A percentile compares a stretch with the other conserved stretches of the same genome.
These are phyloP conservation scores for Penicillium griseofulvum DNA, from an alignment of 2,329 filamentous ascomycete species.

Conservation along the genomic window DNA sequence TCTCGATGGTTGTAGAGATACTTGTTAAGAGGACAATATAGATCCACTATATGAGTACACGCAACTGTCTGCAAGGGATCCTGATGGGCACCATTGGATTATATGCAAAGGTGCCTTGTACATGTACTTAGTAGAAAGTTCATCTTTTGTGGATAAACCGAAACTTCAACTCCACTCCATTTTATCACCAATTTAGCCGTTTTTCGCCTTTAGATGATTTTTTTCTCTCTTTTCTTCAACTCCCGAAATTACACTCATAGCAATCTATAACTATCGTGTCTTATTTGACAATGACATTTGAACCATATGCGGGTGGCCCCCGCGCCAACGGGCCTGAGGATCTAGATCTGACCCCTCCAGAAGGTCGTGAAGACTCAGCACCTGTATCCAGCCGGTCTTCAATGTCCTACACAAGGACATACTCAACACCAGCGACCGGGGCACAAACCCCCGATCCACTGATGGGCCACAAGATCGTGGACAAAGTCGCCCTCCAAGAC, in stretches of 20 bases:
- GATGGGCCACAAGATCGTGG: slow-evolving; percentile 14
- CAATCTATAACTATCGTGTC: background rate
- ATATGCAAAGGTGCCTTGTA: background rate
- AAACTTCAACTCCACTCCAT: slow-evolving; percentile 12
- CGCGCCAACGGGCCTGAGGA: slow-evolving; percentile 3
- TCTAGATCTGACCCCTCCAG: background rate
- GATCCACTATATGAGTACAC: slow-evolving; percentile 2
- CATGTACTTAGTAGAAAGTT: background rate
- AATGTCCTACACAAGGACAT: slow-evolving; percentile 17
- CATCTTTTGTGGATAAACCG: slow-evolving; percentile 1
- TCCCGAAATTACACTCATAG: background rate
- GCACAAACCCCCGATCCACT: slow-evolving; percentile 31
- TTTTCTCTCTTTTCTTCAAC: background rate
- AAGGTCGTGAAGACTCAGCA: slow-evolving; percentile 6
- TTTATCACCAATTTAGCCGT: slow-evolving; percentile 11
- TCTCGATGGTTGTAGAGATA: background rate
- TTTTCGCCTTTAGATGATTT: background rate
- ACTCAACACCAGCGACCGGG: slow-evolving; percentile 27
- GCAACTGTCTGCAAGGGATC: slow-evolving; percentile 17
- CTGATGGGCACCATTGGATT: background rate
- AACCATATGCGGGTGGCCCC: slow-evolving; percentile 1
- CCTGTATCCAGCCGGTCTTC: slow-evolving; percentile 19
- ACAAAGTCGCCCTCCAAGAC: slow-evolving; percentile 18
- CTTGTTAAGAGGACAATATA: background rate
- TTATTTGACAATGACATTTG: slow-evolving; percentile 11